Percentiles rank a stretch among this genome's conserved stretches.
Evolutionary conservation across 2,329 filamentous ascomycete species (phyloP).

Genomic region (Parascedosporium putredinis): DNA sequence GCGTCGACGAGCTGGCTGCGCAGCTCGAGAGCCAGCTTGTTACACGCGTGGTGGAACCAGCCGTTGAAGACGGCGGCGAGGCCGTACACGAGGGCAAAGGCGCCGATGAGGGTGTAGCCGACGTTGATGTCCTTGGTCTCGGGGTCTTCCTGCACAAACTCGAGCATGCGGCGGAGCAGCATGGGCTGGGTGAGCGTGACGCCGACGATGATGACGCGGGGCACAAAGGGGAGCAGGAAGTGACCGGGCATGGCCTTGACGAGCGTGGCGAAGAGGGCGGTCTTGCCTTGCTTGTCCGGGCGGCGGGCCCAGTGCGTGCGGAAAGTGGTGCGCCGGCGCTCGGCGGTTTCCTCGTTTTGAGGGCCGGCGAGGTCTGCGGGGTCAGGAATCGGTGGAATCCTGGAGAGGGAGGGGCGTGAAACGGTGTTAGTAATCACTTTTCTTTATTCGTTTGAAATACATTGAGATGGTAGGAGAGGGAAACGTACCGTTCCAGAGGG

Average conservation of each 20-base stretch:
- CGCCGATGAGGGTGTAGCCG: slow-evolving; percentile 23
- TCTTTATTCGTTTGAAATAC: neutral
- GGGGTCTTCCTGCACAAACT: slow-evolving; percentile 16
- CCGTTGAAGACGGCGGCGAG: slow-evolving; percentile 22
- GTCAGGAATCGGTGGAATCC: neutral
- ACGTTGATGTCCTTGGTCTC: slow-evolving; percentile 14
- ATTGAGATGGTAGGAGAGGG: neutral
- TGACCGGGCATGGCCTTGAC: neutral
- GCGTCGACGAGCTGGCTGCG: neutral
- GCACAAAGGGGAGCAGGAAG: slow-evolving; percentile 20
- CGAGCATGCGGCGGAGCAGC: slow-evolving; percentile 22
- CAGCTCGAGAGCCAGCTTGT: neutral
- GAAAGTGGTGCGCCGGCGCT: neutral
- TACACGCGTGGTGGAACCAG: neutral
- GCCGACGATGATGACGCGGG: slow-evolving; percentile 21
- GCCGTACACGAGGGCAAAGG: slow-evolving; percentile 22
- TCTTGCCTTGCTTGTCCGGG: neutral
- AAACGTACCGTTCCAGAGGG: neutral
- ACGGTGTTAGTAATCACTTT: too few relatives aligned
- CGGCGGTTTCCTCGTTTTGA: neutral
- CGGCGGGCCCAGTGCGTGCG: neutral
- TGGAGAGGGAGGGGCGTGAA: neutral
- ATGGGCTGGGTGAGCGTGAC: slow-evolving; percentile 28
- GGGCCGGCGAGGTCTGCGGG: neutral
- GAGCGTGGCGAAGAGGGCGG: neutral